Base-by-base conservation (phyloP, 176 grass and related monocot genomes). In the Aegilops bicornis region DNA sequence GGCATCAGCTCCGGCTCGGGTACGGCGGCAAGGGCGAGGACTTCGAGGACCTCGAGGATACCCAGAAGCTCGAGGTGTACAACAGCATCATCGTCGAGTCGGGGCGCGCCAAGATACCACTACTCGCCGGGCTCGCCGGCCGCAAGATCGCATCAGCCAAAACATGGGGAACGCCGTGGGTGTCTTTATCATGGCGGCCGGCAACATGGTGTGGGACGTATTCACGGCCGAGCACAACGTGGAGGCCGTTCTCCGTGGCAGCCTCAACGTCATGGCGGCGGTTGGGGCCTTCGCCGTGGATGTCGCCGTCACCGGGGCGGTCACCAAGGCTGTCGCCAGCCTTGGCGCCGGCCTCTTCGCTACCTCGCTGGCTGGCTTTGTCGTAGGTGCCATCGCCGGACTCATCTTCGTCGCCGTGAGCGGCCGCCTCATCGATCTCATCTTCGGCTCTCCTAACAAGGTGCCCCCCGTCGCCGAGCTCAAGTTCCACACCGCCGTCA, bases 401-500 rank as follows among this genome's bases (percentile, higher is more conserved):
- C 64, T 66, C 7, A 66, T 66, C 24, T 66, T 66, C 64, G 11
- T 66, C 9, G 13, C 11, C 8, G 64, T 66, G 5, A 66, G 64
- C 64, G 64, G 64, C n/a, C 23, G n/a, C 24, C 64, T 66, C 64
- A 66, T 66, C 24, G 24, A 66, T 27, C 64, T 66, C 64, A 66
- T 66, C 25, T 5, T 66, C 64, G 64, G 64, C 9, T 66, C 64
- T 8, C 64, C 64, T 5, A 66, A 29, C 1, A 68, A 68, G 29
- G 29, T 68, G 27, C 64, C 64, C 3, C 13, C 27, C 11, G 16
- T 68, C 29, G 13, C 13, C 2, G 29, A 68, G 2, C 64, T 68
- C 64, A 68, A 33, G 64, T 68, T 68, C 64, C 64, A 68, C 64
- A 68, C 64, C 64, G 64, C 64, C 64, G 64, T 68, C 64, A 68